A percentile compares a stretch with the other conserved stretches of the same genome.
Conservation (phyloP, 768 basidiomycete genomes). For the Exsudoporus frostii region DNA sequence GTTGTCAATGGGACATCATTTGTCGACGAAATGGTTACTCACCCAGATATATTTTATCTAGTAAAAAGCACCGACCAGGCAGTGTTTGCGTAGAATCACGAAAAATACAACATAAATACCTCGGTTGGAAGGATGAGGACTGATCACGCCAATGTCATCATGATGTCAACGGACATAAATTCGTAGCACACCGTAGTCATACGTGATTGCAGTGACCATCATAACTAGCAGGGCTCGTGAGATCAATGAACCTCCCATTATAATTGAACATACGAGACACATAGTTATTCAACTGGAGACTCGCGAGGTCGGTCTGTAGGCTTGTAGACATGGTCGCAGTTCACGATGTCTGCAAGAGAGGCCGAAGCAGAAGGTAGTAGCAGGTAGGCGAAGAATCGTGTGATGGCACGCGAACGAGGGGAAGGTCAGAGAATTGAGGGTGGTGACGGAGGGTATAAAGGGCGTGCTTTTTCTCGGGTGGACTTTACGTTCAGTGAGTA, state of each 20-base stretch:
- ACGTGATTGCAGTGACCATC: background rate
- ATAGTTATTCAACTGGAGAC: conserved; percentile 4
- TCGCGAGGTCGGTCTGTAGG: background rate
- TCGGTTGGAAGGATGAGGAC: conserved; percentile 3
- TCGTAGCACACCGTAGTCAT: conserved; percentile 2
- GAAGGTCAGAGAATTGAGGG: background rate
- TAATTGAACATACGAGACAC: background rate
- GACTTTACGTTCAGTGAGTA: background rate
- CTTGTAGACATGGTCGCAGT: conserved; percentile 1
- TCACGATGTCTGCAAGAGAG: background rate
- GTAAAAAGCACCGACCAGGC: background rate
- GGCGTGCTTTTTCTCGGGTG: background rate
- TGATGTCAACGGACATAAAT: background rate
- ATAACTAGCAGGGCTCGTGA: background rate
- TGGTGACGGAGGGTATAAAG: background rate
- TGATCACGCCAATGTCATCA: background rate
- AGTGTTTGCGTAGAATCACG: background rate
- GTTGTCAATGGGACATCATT: background rate
- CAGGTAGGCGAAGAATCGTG: no score
- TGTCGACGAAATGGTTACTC: background rate
- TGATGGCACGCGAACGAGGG: background rate
- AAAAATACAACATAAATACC: background rate
- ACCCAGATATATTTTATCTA: conserved; percentile 11
- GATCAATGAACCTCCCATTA: background rate
- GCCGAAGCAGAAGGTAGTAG: background rate